Conservation (phyloP, 306 rosid genomes). For the Parietaria judaica region DNA sequence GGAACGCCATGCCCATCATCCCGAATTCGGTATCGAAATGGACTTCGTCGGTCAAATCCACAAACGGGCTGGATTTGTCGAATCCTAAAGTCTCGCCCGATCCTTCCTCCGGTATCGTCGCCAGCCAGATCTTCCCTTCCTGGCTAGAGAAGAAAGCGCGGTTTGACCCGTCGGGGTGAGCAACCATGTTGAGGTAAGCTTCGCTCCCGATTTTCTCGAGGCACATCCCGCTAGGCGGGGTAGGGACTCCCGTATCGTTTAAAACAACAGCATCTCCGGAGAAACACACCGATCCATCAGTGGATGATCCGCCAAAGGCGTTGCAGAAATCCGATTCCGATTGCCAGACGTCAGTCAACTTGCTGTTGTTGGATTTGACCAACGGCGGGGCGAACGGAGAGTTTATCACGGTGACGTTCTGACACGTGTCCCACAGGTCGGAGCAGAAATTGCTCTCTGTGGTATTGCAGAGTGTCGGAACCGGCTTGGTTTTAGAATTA, state of each 20-base stretch:
- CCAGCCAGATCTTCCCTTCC: conserved; percentile 76
- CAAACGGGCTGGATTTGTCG: conserved; percentile 70
- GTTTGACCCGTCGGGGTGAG: conserved; percentile 91
- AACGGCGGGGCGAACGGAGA: conserved; percentile 81
- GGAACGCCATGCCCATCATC: conserved; percentile 95
- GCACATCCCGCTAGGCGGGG: conserved; percentile 68
- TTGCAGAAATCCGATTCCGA: conserved; percentile 70
- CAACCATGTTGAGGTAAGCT: conserved; percentile 76
- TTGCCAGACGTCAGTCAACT: conserved; percentile 65
- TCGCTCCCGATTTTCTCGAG: conserved; percentile 93
- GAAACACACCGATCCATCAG: conserved; percentile 58
- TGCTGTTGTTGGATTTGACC: conserved; percentile 38
- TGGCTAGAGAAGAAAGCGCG: conserved; percentile 82
- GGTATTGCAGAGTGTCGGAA: conserved; percentile 84
- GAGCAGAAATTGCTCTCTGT: conserved; percentile 54
- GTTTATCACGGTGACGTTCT: conserved; percentile 53
- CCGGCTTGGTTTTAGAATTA: conserved; percentile 44
- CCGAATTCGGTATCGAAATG: conserved; percentile 65
- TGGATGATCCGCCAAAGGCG: conserved; percentile 72
- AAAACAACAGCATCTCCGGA: conserved; percentile 62
- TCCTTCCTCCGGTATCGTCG: conserved; percentile 62
- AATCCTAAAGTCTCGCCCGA: conserved; percentile 49
- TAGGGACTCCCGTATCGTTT: conserved; percentile 33
- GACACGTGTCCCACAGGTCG: conserved; percentile 73
- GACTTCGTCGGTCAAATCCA: conserved; percentile 81